Evolutionary conservation across 208 protist species (phyloP), one percentile per base, ranked within the genome.

Genomic region (Novymonas esmeraldas): DNA sequence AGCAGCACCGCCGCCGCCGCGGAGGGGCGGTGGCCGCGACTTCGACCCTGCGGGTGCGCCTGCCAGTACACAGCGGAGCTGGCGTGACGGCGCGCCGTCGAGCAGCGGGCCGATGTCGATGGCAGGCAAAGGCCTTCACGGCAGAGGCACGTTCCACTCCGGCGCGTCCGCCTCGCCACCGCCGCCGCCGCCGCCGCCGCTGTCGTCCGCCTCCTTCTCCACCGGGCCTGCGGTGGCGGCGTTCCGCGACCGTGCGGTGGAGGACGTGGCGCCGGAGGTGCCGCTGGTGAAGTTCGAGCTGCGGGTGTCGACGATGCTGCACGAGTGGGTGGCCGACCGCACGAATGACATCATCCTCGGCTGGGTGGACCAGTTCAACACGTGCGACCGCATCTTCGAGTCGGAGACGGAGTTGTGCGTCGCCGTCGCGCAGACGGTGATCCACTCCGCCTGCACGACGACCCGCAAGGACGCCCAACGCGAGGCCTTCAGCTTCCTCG

Each of bases 401-500:
- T 77, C 71, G 46, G 72, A 78, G 26, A 70, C 76, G 39, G 82
- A 82, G 36, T 66, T 96, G 50, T 84, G 79, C 39, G 79, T 70
- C 34, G 89, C 85, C 16, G 87, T 91, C 14, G 89, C 84, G 62
- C 51, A 76, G 68, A 80, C 92, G 73, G 87, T 93, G 69, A 84
- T 94, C 41, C 78, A 78, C 26, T 74, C 85, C 18, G 86, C 91
- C 39, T 96, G 91, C 78, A 82, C 81, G 68, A 95, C 91, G 9
- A 95, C 91, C 18, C 83, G 82, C 52, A 84, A 82, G 69, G 82
- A 93, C 18, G 89, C 89, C 11, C 91, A 96, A 73, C 76, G 64
- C 10, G 91, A 93, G 81, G 89, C 87, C 18, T 89, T 78, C 76
- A 88, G 85, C 44, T 94, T 96, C 68, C 77, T 94, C 33, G 73